Percentiles rank a stretch among this genome's conserved stretches.
These are phyloP conservation scores for Isatis lusitanica DNA, from an alignment of 441 rosid species.

Conservation along the genomic window DNA sequence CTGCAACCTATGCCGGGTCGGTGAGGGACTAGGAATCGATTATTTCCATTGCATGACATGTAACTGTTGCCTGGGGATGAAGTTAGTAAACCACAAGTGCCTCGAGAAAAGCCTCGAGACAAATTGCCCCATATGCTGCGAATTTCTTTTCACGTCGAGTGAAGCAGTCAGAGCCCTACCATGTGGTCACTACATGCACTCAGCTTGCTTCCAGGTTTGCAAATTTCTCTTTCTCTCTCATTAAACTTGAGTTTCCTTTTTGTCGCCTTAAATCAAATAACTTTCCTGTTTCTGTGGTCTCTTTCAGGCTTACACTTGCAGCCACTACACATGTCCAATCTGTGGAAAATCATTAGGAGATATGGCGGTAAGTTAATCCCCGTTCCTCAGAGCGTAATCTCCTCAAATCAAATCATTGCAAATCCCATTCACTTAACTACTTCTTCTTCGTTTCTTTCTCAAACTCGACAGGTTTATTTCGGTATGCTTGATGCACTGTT, in stretches of 20 bases:
- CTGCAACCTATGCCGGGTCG: slow-evolving; percentile 78
- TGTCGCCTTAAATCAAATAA: not conserved
- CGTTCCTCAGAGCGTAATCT: not conserved
- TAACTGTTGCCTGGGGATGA: slow-evolving; percentile 68
- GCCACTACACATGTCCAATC: slow-evolving; percentile 74
- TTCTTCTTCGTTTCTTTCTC: not conserved
- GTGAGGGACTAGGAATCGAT: slow-evolving; percentile 69
- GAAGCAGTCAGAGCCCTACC: slow-evolving; percentile 69
- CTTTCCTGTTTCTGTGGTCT: slow-evolving; percentile 20
- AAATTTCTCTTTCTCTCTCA: not conserved
- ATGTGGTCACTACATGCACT: slow-evolving; percentile 77
- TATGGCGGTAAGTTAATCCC: slow-evolving; percentile 58
- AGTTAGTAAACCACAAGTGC: slow-evolving; percentile 67
- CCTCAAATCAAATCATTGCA: not conserved
- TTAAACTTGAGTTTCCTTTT: not conserved
- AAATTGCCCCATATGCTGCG: slow-evolving; percentile 77
- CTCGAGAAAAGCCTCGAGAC: slow-evolving; percentile 68
- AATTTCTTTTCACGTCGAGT: slow-evolving; percentile 66
- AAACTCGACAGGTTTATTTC: slow-evolving; percentile 58
- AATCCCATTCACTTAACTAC: not conserved
- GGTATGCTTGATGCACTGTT: slow-evolving; percentile 77
- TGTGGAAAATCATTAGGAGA: slow-evolving; percentile 80
- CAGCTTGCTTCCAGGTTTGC: slow-evolving; percentile 72
- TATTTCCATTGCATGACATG: slow-evolving; percentile 80
- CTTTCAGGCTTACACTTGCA: slow-evolving; percentile 70